Conservation (phyloP, 306 rosid genomes). For the Calophaca sinica region DNA sequence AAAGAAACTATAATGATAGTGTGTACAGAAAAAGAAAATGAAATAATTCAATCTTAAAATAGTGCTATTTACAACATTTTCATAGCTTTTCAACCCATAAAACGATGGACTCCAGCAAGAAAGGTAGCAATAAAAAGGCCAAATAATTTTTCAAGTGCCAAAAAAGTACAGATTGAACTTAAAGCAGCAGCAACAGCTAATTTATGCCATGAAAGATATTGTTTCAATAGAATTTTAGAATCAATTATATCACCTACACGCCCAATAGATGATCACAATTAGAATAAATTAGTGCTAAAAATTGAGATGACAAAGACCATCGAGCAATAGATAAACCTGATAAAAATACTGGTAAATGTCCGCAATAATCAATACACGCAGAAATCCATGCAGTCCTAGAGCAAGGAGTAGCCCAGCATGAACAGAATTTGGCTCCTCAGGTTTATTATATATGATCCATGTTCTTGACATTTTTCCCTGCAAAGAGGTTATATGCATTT, state of each 20-base stretch:
- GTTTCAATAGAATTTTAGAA: constrained; percentile 19
- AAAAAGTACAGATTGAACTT: constrained; percentile 24
- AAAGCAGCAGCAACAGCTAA: constrained; percentile 12
- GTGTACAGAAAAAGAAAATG: neutral
- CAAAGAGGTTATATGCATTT: constrained; percentile 46
- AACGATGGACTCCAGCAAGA: neutral
- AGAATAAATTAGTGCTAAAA: constrained; percentile 32
- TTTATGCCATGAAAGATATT: constrained; percentile 23
- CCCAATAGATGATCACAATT: constrained; percentile 15
- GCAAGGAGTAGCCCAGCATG: constrained; percentile 98
- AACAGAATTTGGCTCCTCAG: constrained; percentile 86
- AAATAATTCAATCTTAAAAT: neutral
- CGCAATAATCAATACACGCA: constrained; percentile 73
- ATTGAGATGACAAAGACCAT: constrained; percentile 26
- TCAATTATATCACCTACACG: neutral
- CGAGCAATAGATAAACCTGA: constrained; percentile 58
- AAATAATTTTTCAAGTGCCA: no score
- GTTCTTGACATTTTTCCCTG: constrained; percentile 99
- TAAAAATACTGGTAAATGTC: constrained; percentile 87
- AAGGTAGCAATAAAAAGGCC: constrained; percentile 24
- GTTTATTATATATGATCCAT: constrained; percentile 87
- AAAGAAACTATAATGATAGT: neutral
- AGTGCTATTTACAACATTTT: constrained; percentile 10
- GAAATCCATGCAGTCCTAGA: constrained; percentile 89
- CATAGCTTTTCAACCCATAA: constrained; percentile 6